Evolutionary conservation across 768 basidiomycete species (phyloP).

Genomic region (Termitomyces sp.): DNA sequence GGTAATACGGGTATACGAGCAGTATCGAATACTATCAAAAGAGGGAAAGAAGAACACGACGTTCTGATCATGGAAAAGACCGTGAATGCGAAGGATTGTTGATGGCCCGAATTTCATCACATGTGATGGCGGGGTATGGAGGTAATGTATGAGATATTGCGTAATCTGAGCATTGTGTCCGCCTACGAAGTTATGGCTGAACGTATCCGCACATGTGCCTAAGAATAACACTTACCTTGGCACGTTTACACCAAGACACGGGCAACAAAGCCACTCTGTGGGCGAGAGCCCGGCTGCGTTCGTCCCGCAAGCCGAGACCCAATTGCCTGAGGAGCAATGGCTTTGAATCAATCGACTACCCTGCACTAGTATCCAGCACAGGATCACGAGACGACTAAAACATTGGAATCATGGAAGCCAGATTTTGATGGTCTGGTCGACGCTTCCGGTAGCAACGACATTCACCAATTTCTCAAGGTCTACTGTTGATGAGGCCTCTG

Average conservation of each 20-base stretch:
- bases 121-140: constrained; percentile 11
- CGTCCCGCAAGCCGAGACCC: constrained; percentile 4
- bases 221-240: constrained; percentile 14
- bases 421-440: constrained; percentile 65
- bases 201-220: not conserved
- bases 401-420: constrained; percentile 48
- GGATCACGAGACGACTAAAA: constrained; percentile 4
- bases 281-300: constrained; percentile 8
- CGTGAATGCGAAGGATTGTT: constrained; percentile 22
- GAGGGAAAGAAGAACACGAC: constrained; percentile 6
- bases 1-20: constrained; percentile 17
- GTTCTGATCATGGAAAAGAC: constrained; percentile 19
- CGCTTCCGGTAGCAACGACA: constrained; percentile 66
- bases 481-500: constrained; percentile 20
- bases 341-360: not conserved
- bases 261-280: constrained; percentile 6
- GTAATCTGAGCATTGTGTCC: constrained; percentile 9
- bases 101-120: constrained; percentile 11
- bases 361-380: not conserved
- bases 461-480: constrained; percentile 62
- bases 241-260: constrained; percentile 11
- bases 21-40: constrained; percentile 9
- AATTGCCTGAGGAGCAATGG: constrained; percentile 1
- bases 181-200: constrained; percentile 2
- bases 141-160: constrained; percentile 16